Conservation (phyloP, 176 grass and related monocot genomes). For the Juncus inflexus region DNA sequence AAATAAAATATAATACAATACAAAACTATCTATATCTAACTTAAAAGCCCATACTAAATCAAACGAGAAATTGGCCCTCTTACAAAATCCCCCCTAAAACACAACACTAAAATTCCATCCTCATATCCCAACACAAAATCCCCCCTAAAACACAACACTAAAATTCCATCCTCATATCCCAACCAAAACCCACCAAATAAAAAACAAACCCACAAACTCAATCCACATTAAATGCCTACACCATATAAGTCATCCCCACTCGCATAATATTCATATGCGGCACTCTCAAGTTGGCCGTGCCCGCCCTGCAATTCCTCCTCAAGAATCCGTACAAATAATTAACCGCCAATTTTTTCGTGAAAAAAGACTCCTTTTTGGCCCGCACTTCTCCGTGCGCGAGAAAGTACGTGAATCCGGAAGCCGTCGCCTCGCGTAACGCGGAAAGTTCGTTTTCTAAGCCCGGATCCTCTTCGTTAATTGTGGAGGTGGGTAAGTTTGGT, state of each 20-base stretch:
- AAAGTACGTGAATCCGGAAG: constrained; percentile 89
- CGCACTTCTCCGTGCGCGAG: constrained; percentile 75
- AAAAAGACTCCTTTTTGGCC: constrained; percentile 88
- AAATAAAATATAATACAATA: constrained; percentile 5
- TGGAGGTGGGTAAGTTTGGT: not conserved
- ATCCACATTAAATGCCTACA: constrained; percentile 34
- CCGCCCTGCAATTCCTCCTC: constrained; percentile 89
- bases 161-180: not conserved
- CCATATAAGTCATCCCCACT: constrained; percentile 95
- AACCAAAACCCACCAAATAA: not conserved
- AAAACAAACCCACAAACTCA: not conserved
- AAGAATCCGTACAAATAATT: constrained; percentile 97
- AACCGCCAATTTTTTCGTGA: constrained; percentile 83
- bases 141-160: constrained; percentile 30
- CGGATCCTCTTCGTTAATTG: constrained; percentile 64
- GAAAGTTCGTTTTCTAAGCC: constrained; percentile 78
- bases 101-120: not conserved
- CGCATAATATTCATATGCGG: constrained; percentile 93
- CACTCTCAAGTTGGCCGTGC: constrained; percentile 75
- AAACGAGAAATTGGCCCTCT: not conserved
- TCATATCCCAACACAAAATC: constrained; percentile 10
- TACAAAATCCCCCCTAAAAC: constrained; percentile 27
- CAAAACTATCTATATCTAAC: constrained; percentile 4
- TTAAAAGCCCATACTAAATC: not conserved
- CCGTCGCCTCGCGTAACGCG: constrained; percentile 74